Evolutionary conservation across 2,329 filamentous ascomycete genomes (phyloP).

Genomic region (Apiospora marii): DNA sequence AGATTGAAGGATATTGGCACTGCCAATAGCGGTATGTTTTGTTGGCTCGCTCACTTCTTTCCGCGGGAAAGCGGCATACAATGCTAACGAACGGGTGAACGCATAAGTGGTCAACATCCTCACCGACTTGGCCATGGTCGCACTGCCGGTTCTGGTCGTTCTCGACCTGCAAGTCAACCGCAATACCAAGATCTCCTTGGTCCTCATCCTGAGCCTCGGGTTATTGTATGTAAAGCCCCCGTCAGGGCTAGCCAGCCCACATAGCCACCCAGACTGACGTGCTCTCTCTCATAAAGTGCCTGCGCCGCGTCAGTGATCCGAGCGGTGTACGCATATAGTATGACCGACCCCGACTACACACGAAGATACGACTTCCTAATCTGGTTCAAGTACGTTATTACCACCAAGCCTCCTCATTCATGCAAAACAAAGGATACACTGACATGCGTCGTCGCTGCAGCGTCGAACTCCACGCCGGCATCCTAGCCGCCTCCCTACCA

Average conservation of each 20-base stretch:
- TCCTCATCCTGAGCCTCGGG: constrained; percentile 25
- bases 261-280: not conserved
- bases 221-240: constrained; percentile 19
- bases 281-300: not conserved
- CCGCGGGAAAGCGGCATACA: too few relatives aligned
- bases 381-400: not conserved
- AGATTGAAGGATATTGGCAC: not conserved
- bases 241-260: not conserved
- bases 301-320: not conserved
- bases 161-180: constrained; percentile 27
- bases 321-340: not conserved
- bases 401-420: not conserved
- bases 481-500: constrained; percentile 27
- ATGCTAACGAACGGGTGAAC: not conserved
- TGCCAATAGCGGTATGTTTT: not conserved
- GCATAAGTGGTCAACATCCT: constrained; percentile 23
- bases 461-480: constrained; percentile 28
- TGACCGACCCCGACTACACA: not conserved
- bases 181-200: constrained; percentile 23
- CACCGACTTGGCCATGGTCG: constrained; percentile 26
- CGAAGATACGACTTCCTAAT: constrained; percentile 13
- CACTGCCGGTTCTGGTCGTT: constrained; percentile 26
- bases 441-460: not conserved
- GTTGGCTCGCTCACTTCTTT: not conserved
- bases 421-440: not conserved